These are phyloP conservation scores for Leishmania major DNA, from an alignment of 208 protist species.

Conservation along the genomic window DNA sequence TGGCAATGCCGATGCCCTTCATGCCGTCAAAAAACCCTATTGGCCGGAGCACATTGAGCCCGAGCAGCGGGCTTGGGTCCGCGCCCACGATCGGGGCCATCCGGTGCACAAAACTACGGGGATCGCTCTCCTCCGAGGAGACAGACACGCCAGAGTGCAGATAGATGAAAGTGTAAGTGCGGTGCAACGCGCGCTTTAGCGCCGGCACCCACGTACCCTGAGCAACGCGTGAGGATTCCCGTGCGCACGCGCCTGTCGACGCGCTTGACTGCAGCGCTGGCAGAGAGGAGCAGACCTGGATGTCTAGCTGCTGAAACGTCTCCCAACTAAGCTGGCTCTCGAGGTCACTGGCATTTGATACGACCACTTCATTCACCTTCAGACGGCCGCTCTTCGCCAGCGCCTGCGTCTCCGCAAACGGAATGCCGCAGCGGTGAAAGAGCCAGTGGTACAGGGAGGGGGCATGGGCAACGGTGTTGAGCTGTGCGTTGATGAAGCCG, in stretches of 20 bases:
- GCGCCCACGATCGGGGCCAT: slow-evolving; percentile 51
- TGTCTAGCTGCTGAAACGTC: slow-evolving; percentile 70
- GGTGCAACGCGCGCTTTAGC: slow-evolving; percentile 83
- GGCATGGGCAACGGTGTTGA: slow-evolving; percentile 85
- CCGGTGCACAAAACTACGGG: slow-evolving; percentile 85
- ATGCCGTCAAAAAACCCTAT: slow-evolving; percentile 84
- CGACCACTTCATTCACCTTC: slow-evolving; percentile 56
- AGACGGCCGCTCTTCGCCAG: slow-evolving; percentile 47
- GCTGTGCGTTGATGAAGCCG: slow-evolving; percentile 78
- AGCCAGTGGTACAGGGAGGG: slow-evolving; percentile 91
- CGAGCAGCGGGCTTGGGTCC: slow-evolving; percentile 38
- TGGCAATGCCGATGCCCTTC: slow-evolving; percentile 72
- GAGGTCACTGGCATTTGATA: slow-evolving; percentile 47
- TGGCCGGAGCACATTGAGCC: slow-evolving; percentile 81
- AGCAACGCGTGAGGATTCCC: neutral
- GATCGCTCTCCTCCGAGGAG: slow-evolving; percentile 71
- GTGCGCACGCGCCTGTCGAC: neutral
- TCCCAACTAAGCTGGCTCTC: slow-evolving; percentile 83
- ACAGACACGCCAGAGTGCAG: slow-evolving; percentile 70
- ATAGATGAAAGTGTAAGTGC: slow-evolving; percentile 73
- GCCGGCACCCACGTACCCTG: slow-evolving; percentile 66
- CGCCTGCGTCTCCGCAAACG: slow-evolving; percentile 72
- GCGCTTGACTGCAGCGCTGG: slow-evolving; percentile 22
- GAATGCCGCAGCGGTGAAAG: slow-evolving; percentile 86
- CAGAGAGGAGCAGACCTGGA: slow-evolving; percentile 57